Conservation (phyloP, 305 asterid genomes). For the Ajuga reptans region DNA sequence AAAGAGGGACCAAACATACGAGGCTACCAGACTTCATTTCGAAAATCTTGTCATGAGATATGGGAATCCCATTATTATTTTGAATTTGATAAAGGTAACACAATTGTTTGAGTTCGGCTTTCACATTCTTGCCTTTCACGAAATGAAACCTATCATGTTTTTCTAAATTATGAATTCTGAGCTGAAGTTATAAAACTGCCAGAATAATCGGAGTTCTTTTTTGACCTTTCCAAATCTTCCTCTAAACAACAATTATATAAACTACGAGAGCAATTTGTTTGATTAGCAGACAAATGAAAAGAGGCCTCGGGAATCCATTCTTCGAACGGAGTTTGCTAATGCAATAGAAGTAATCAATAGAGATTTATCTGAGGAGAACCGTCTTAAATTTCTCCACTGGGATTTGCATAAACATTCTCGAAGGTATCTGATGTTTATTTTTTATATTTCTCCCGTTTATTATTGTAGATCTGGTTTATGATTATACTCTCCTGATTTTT, state of each 20-base stretch:
- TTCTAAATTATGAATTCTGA: not conserved
- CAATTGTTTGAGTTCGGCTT: slow-evolving; percentile 4
- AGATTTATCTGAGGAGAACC: slow-evolving; percentile 68
- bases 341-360: slow-evolving; percentile 83
- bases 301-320: slow-evolving; percentile 93
- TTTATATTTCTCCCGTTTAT: slow-evolving; percentile 13
- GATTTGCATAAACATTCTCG: slow-evolving; percentile 91
- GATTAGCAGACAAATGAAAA: slow-evolving; percentile 78
- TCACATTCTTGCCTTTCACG: slow-evolving; percentile 15
- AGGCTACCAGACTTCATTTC: slow-evolving; percentile 92
- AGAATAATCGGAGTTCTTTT: slow-evolving; percentile 2
- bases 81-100: slow-evolving; percentile 87
- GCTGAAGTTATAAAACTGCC: slow-evolving; percentile 6
- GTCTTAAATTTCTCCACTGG: slow-evolving; percentile 93
- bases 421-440: slow-evolving; percentile 40
- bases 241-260: not conserved
- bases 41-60: slow-evolving; percentile 82
- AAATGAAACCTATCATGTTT: not conserved
- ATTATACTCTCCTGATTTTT: slow-evolving; percentile 21
- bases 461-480: slow-evolving; percentile 21
- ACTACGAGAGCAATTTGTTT: slow-evolving; percentile 21
- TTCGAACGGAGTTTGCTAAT: slow-evolving; percentile 82
- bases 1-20: slow-evolving; percentile 75
- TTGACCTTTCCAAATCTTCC: not conserved
- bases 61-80: slow-evolving; percentile 87